Percentiles rank a stretch among this genome's conserved stretches.
phyloP scores from a whole-genome alignment of 225 moss, liverwort and hornwort species.

The Bryoerythrophyllum caledonicum region DNA sequence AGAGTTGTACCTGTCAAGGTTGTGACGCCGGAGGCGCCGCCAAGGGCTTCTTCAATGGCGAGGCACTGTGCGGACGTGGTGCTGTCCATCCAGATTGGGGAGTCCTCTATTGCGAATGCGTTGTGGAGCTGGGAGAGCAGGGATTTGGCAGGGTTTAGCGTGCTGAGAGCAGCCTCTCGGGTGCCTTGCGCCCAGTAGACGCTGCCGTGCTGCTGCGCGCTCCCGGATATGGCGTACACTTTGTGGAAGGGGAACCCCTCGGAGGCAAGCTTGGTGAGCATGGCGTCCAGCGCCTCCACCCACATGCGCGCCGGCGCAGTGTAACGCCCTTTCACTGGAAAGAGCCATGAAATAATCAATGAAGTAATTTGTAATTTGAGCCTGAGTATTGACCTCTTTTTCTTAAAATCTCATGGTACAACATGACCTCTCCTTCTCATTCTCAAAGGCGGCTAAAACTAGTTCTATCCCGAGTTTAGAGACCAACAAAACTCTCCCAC shows the following conservation, averaged over 20 bases:
- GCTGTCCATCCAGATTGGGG: slow-evolving; percentile 94
- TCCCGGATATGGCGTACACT: slow-evolving; percentile 77
- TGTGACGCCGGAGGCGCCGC: slow-evolving; percentile 54
- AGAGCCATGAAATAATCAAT: no score
- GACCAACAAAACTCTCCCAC: no score
- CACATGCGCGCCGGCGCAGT: slow-evolving; percentile 82
- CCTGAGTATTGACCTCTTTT: no score
- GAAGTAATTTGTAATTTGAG: no score
- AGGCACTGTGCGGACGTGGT: slow-evolving; percentile 67
- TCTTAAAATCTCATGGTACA: no score
- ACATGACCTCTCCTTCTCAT: no score
- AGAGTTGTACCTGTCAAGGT: slow-evolving; percentile 65
- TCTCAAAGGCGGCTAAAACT: no score
- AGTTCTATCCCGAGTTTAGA: no score
- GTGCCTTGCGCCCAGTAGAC: slow-evolving; percentile 72
- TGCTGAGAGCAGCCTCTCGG: slow-evolving; percentile 27
- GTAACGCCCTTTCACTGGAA: slow-evolving; percentile 52
- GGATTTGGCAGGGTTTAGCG: slow-evolving; percentile 34
- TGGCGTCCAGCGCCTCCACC: slow-evolving; percentile 77
- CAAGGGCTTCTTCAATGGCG: slow-evolving; percentile 71
- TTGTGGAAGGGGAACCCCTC: slow-evolving; percentile 68
- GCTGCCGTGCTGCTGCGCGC: slow-evolving; percentile 95
- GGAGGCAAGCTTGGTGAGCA: slow-evolving; percentile 47
- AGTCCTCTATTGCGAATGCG: slow-evolving; percentile 55
- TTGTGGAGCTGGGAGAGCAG: slow-evolving; percentile 58